Conservation (phyloP, 192 early-diverging fungal species). For the Umbelopsis sp. region DNA sequence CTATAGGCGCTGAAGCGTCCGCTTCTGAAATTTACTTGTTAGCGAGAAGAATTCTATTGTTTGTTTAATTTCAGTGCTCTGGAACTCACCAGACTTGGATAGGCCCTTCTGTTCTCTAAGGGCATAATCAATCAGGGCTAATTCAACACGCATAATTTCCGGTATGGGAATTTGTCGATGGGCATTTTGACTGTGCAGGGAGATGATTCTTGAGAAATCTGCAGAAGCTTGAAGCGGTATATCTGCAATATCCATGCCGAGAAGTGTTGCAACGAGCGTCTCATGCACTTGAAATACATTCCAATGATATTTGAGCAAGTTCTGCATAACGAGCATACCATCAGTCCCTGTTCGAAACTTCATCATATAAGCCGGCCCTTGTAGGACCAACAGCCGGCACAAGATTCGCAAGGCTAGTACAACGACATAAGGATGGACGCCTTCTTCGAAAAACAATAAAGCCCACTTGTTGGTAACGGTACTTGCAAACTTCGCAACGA, state of each 20-base stretch:
- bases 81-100: neutral
- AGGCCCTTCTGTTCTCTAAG: slow-evolving; percentile 18
- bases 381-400: slow-evolving; percentile 42
- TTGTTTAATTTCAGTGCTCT: neutral
- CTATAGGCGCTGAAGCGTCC: neutral
- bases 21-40: neutral
- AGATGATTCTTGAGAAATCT: slow-evolving; percentile 53
- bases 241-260: slow-evolving; percentile 55
- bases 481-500: slow-evolving; percentile 51
- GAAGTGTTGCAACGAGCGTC: slow-evolving; percentile 53
- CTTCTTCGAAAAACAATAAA: slow-evolving; percentile 58
- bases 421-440: slow-evolving; percentile 54
- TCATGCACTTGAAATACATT: slow-evolving; percentile 59
- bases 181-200: slow-evolving; percentile 38
- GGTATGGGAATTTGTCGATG: slow-evolving; percentile 33
- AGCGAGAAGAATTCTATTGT: no score
- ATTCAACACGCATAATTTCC: slow-evolving; percentile 51
- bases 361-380: slow-evolving; percentile 47
- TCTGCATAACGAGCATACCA: slow-evolving; percentile 58
- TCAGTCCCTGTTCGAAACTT: slow-evolving; percentile 56
- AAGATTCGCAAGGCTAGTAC: slow-evolving; percentile 57
- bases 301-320: slow-evolving; percentile 59
- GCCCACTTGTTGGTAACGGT: slow-evolving; percentile 69
- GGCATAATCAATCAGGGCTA: slow-evolving; percentile 49
- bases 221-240: slow-evolving; percentile 48